phyloP scores from a whole-genome alignment of 2,329 filamentous ascomycete genomes.

The Colletotrichum incanum region DNA sequence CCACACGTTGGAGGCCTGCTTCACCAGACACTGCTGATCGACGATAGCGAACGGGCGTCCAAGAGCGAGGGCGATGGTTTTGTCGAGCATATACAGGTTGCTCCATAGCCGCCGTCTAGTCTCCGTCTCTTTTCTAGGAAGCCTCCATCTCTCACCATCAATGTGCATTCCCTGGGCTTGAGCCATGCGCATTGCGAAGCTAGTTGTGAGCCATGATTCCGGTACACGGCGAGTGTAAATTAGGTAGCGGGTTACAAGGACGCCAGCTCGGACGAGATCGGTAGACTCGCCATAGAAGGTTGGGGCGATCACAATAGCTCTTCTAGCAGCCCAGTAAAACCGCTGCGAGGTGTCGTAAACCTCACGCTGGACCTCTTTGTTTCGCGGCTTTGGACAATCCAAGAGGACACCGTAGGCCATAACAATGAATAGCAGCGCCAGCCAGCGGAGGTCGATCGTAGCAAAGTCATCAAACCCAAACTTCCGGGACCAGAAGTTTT shows the following conservation, averaged over 20 bases:
- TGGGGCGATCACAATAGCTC: conserved; percentile 58
- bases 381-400: conserved; percentile 51
- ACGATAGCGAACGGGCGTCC: conserved; percentile 58
- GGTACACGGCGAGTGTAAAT: conserved; percentile 56
- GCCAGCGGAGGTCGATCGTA: conserved; percentile 58
- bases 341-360: conserved; percentile 56
- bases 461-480: conserved; percentile 58
- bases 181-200: conserved; percentile 60
- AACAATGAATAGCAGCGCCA: conserved; percentile 59
- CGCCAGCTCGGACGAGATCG: conserved; percentile 57
- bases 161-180: conserved; percentile 61
- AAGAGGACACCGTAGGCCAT: conserved; percentile 57
- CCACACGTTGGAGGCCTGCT: conserved; percentile 56
- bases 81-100: conserved; percentile 57
- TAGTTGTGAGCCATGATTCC: conserved; percentile 59
- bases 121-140: conserved; percentile 55
- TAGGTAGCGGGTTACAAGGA: conserved; percentile 57
- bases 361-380: conserved; percentile 54
- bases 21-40: conserved; percentile 56
- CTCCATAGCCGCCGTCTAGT: conserved; percentile 57
- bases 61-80: conserved; percentile 57
- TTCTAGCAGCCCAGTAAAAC: conserved; percentile 58
- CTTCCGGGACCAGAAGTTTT: conserved; percentile 56
- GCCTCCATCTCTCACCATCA: conserved; percentile 57
- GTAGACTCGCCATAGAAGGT: conserved; percentile 59